Conservation (phyloP, 345 rosid species). For the Lumnitzera littorea region DNA sequence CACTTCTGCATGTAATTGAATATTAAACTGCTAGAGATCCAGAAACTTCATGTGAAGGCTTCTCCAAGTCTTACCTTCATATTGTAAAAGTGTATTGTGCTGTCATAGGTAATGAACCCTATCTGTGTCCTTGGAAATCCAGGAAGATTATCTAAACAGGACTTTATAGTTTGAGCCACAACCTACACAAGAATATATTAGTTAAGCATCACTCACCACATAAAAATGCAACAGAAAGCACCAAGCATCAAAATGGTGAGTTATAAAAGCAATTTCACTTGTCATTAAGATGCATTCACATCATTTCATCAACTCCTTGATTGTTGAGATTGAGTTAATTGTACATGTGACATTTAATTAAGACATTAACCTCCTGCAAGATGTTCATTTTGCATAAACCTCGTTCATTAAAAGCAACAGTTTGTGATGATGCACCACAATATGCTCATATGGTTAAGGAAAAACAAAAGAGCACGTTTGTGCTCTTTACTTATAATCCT, state of each 20-base stretch:
- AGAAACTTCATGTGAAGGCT: neutral
- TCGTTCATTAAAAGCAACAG: neutral
- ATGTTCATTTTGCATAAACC: neutral
- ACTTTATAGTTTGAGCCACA: slow-evolving; percentile 87
- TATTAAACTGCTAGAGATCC: neutral
- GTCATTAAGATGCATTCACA: no score
- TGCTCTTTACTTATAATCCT: slow-evolving; percentile 12
- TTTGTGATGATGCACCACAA: no score
- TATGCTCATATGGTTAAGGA: slow-evolving; percentile 1
- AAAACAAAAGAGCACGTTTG: slow-evolving; percentile 1
- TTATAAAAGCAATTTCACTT: no score
- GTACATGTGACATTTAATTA: neutral
- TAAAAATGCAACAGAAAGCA: no score
- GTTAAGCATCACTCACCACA: neutral
- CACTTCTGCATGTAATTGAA: neutral
- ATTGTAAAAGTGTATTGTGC: slow-evolving; percentile 94
- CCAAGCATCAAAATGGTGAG: no score
- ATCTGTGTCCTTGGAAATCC: slow-evolving; percentile 98
- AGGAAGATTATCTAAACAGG: slow-evolving; percentile 91
- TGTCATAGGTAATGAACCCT: slow-evolving; percentile 95
- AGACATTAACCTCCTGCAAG: no score
- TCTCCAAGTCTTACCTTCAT: slow-evolving; percentile 64
- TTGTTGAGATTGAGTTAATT: neutral
- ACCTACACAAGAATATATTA: slow-evolving; percentile 35
- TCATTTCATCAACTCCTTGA: no score